Conservation (phyloP, 108 stramenopile species). For the Hondaea fermentalgiana region DNA sequence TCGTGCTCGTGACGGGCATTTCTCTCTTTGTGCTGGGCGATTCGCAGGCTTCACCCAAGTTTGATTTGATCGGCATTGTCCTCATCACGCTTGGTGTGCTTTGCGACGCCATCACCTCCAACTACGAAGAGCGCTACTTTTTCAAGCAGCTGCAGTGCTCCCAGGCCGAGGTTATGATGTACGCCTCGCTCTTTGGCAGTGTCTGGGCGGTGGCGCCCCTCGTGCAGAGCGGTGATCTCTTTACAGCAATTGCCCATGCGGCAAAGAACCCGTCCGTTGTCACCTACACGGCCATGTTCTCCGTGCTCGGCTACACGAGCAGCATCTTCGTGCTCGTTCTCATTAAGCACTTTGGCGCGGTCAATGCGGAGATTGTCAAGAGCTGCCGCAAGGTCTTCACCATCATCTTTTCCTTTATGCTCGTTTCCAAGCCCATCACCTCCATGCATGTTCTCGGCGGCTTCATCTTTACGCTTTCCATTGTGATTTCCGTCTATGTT, state of each 20-base stretch:
- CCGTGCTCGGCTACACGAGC: conserved; percentile 8
- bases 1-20: background rate
- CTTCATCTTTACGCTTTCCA: background rate
- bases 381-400: background rate
- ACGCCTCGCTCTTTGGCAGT: background rate
- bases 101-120: conserved; percentile 8
- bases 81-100: background rate
- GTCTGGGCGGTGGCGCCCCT: background rate
- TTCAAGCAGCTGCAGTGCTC: conserved; percentile 14
- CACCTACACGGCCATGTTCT: conserved; percentile 12
- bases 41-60: conserved; percentile 7
- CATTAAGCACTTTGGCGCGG: background rate
- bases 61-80: background rate
- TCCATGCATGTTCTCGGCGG: background rate
- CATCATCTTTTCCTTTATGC: background rate
- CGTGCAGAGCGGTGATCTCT: background rate
- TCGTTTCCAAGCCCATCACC: background rate
- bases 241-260: background rate
- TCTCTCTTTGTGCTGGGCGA: background rate
- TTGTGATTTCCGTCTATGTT: background rate
- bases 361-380: conserved; percentile 15
- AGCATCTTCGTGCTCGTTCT: background rate
- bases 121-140: background rate
- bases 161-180: conserved; percentile 13
- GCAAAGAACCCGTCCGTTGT: background rate